Evolutionary conservation across 1,284 basidiomycete species (phyloP).

Genomic region (Cutaneotrichosporon spelunceum): DNA sequence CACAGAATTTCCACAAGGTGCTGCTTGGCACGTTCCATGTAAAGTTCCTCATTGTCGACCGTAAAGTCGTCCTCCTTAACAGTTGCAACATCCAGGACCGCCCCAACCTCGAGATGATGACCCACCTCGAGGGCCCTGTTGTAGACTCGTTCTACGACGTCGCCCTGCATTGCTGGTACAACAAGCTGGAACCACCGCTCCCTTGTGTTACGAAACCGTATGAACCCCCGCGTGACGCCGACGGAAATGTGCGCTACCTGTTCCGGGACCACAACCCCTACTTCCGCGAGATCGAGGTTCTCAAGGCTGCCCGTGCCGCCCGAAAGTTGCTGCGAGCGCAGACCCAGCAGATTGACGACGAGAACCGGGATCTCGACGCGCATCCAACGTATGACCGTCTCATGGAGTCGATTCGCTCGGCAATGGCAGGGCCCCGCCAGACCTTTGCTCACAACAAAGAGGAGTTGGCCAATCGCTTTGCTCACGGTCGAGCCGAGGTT

Average conservation of each 20-base stretch:
- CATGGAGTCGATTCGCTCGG: slow-evolving; percentile 42
- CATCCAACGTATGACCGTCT: slow-evolving; percentile 36
- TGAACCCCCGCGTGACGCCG: slow-evolving; percentile 45
- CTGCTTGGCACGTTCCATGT: slow-evolving; percentile 72
- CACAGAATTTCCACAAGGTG: slow-evolving; percentile 55
- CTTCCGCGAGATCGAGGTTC: slow-evolving; percentile 54
- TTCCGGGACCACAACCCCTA: slow-evolving; percentile 59
- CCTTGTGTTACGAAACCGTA: slow-evolving; percentile 51
- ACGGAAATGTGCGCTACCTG: slow-evolving; percentile 49
- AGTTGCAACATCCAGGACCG: slow-evolving; percentile 67
- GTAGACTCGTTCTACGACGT: slow-evolving; percentile 70
- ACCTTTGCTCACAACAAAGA: slow-evolving; percentile 41
- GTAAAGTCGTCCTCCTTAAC: slow-evolving; percentile 67
- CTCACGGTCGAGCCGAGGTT: slow-evolving; percentile 43
- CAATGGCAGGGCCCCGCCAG: slow-evolving; percentile 40
- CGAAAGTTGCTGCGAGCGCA: slow-evolving; percentile 49
- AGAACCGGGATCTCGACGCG: slow-evolving; percentile 26
- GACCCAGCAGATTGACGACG: slow-evolving; percentile 42
- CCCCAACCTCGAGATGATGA: slow-evolving; percentile 64
- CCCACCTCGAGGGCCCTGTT: slow-evolving; percentile 64
- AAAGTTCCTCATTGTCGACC: slow-evolving; percentile 71
- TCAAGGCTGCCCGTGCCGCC: slow-evolving; percentile 55
- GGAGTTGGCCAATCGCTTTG: slow-evolving; percentile 39
- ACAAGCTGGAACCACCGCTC: slow-evolving; percentile 22
- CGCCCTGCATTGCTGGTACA: slow-evolving; percentile 62